Percentiles rank a stretch among this genome's conserved stretches.
Conservation (phyloP, 2,329 filamentous ascomycete species). For the Cytospora schulzeri region DNA sequence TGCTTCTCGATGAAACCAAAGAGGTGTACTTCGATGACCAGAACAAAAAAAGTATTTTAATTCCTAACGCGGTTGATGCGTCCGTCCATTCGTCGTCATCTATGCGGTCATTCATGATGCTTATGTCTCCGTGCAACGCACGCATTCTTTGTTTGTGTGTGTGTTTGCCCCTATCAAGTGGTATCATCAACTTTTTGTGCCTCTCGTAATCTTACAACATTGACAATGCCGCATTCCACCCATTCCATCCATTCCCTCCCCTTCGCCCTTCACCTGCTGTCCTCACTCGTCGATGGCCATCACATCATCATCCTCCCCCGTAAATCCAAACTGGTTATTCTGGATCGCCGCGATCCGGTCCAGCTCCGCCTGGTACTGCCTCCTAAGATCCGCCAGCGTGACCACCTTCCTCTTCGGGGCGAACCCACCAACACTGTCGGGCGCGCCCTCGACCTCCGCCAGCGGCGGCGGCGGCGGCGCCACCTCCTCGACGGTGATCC, state of each 20-base stretch:
- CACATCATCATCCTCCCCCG: slow-evolving; percentile 47
- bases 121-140: not conserved
- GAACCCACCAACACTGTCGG: slow-evolving; percentile 18
- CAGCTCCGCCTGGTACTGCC: slow-evolving; percentile 86
- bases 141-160: not conserved
- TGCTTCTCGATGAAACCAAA: slow-evolving; percentile 6
- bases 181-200: slow-evolving; percentile 22
- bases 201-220: slow-evolving; percentile 22
- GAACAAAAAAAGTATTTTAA: slow-evolving; percentile 18
- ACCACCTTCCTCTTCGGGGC: slow-evolving; percentile 71
- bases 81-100: slow-evolving; percentile 6
- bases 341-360: slow-evolving; percentile 87
- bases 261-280: slow-evolving; percentile 45
- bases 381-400: slow-evolving; percentile 81
- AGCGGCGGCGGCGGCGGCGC: too few relatives aligned
- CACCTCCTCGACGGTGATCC: slow-evolving; percentile 65
- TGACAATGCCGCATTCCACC: slow-evolving; percentile 18
- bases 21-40: slow-evolving; percentile 21
- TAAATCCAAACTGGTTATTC: slow-evolving; percentile 84
- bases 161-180: slow-evolving; percentile 2
- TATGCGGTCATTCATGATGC: slow-evolving; percentile 5
- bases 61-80: slow-evolving; percentile 1
- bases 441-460: slow-evolving; percentile 20
- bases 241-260: slow-evolving; percentile 18
- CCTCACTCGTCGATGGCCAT: slow-evolving; percentile 41